Base-by-base conservation (phyloP, 78 protist species). In the Dictyostelium purpureum region DNA sequence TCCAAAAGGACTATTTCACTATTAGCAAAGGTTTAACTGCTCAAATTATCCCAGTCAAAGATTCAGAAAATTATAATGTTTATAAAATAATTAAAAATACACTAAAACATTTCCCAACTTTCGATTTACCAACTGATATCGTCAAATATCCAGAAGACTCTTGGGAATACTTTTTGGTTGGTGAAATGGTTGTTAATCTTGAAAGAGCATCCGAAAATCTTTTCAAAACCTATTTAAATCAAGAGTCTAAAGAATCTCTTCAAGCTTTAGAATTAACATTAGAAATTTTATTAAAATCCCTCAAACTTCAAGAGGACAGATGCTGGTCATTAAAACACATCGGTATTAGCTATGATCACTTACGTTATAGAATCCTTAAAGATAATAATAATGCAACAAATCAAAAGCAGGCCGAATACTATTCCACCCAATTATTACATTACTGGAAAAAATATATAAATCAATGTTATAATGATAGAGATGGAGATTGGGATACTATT, bases 281-380 rank as follows among this genome's bases (percentile, higher is more conserved):
- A 16, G 59, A 83, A n/a, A 69, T 83, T 6, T 18, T 83, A 2
- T 18, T 9, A n/a, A 67, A 71, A 28, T 69, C 61, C 28, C 12
- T 83, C 12, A 19, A 47, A 2, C n/a, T 54, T 24, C 24, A 38
- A 6, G 35, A 16, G 33, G 37, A 33, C 35, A 70, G 43, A 31
- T 83, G 90, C 42, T 83, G 90, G 90, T 21, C 90, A 51, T 59
- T 83, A 2, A 83, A 83, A 56, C 90, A 83, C 26, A 7, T 83
- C 1, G 90, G 90, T 56, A 38, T 83, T 24, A 31, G 79, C 5
- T 45, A 35, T 61, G 90, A 83, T 19, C 90, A 83, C 71, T 49
- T 83, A 10, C 54, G 90, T 28, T 83, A 83, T 38, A 51, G 90
- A 31, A 24, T 54, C 7, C 33, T 35, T 11, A 28, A 33, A 5